Base-by-base conservation (phyloP, 768 basidiomycete genomes). In the Leccinum subgranulosum region DNA sequence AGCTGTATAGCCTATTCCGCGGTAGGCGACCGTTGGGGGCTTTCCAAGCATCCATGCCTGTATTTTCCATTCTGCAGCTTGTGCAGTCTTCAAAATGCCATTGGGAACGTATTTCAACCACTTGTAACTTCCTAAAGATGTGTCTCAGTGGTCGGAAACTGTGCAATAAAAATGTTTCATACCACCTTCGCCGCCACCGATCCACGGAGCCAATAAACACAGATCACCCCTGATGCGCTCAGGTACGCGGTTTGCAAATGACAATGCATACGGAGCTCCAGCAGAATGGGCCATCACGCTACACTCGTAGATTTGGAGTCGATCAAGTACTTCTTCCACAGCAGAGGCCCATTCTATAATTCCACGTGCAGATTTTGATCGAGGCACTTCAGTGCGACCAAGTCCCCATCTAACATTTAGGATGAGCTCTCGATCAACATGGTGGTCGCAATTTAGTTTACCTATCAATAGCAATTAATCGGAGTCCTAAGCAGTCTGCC, bases 41-140 rank as follows among this genome's bases (percentile, higher is more conserved):
- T 98, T 98, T 61, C 96, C 97, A 29, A 99, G 83, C 87, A 92
- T 92, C 92, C 95, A 98, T 0, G 92, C 90, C 67, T 97, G 94
- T 47, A 98, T 79, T 72, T 90, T 93, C 94, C 94, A 98, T 68
- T 99, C 96, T 0, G 96, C 96, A 4, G 94, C 92, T 71, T 96
- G 94, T 1, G 94, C 96, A 0, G 94, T 94, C 76, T 91, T 94
- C 61, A 99, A 78, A 39, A 99, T 84, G 28, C 90, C 86, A 59
- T 90, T 92, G 1, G 96, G 96, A 6, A 99, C 90, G 69, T 94
- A 98, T 73, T 94, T 96, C 53, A 99, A 81, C 94, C 94, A 98
- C 68, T 89, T 94, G 76, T 97, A 98, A 15, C 92, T 88, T 66
- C 81, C 89, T 90, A 60, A 10, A 50, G 29, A 25, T 57, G 39